phyloP scores from a whole-genome alignment of 1,139 yeast genomes.

The Chernovozyma sophiae-reginae region DNA sequence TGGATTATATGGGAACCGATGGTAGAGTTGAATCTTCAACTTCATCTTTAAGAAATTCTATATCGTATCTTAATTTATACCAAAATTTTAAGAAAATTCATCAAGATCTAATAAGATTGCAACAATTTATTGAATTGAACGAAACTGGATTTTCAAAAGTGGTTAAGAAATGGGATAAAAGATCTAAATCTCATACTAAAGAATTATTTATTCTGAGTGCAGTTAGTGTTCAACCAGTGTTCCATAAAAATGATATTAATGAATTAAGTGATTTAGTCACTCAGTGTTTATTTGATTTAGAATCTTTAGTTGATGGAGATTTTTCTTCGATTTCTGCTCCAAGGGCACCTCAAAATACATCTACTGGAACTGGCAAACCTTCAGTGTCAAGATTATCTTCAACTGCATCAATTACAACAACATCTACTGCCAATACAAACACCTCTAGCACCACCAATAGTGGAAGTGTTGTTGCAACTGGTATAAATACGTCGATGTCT shows the following conservation, averaged over 20 bases:
- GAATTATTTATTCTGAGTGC: conserved; percentile 89
- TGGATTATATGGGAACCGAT: conserved; percentile 18
- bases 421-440: neutral
- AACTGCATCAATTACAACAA: neutral
- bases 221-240: conserved; percentile 93
- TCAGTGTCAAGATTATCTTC: neutral
- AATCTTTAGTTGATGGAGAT: conserved; percentile 83
- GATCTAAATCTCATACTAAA: conserved; percentile 91
- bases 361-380: neutral
- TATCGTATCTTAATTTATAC: conserved; percentile 51
- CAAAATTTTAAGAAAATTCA: conserved; percentile 89
- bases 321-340: conserved; percentile 12
- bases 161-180: conserved; percentile 94
- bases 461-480: neutral
- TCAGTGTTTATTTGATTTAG: conserved; percentile 73
- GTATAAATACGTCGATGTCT: too few relatives aligned
- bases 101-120: conserved; percentile 80
- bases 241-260: conserved; percentile 84
- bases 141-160: conserved; percentile 96
- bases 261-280: conserved; percentile 81
- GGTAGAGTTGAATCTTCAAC: conserved; percentile 19
- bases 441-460: neutral
- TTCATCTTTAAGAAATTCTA: conserved; percentile 39
- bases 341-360: neutral
- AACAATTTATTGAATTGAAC: conserved; percentile 89